phyloP scores from a whole-genome alignment of 2,329 filamentous ascomycete species.

The Phialophora expanda region DNA sequence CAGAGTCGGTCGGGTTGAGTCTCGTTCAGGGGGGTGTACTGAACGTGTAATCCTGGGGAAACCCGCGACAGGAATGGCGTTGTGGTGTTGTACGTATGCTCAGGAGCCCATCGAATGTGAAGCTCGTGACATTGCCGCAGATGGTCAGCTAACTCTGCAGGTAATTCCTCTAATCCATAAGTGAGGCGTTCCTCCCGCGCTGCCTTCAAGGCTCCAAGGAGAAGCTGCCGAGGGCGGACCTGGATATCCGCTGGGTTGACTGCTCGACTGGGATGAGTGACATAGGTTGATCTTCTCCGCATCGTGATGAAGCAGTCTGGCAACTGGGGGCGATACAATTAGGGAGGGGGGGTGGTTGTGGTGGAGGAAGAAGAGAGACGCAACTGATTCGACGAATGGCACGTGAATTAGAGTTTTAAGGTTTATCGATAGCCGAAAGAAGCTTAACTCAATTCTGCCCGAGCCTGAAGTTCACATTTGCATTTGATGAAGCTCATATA shows the following conservation, averaged over 20 bases:
- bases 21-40: constrained; percentile 65
- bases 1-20: constrained; percentile 57
- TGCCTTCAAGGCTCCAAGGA: constrained; percentile 66
- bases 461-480: neutral
- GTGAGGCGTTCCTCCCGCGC: constrained; percentile 81
- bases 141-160: constrained; percentile 63
- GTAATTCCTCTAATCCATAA: constrained; percentile 73
- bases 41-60: constrained; percentile 80
- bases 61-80: constrained; percentile 76
- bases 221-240: constrained; percentile 60
- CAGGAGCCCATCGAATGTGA: constrained; percentile 78
- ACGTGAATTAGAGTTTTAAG: constrained; percentile 4
- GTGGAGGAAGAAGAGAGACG: neutral
- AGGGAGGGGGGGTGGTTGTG: neutral
- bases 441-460: neutral
- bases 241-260: constrained; percentile 68
- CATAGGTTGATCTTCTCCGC: constrained; percentile 33
- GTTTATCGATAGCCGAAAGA: constrained; percentile 6
- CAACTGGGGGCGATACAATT: neutral
- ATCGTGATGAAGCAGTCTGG: constrained; percentile 13
- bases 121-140: constrained; percentile 72
- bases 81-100: constrained; percentile 61
- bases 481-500: neutral
- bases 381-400: neutral
- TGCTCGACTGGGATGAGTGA: constrained; percentile 33